Percentiles rank a stretch among this genome's conserved stretches.
phyloP scores from a whole-genome alignment of 2,329 filamentous ascomycete species.

The Cladosporium sp. region DNA sequence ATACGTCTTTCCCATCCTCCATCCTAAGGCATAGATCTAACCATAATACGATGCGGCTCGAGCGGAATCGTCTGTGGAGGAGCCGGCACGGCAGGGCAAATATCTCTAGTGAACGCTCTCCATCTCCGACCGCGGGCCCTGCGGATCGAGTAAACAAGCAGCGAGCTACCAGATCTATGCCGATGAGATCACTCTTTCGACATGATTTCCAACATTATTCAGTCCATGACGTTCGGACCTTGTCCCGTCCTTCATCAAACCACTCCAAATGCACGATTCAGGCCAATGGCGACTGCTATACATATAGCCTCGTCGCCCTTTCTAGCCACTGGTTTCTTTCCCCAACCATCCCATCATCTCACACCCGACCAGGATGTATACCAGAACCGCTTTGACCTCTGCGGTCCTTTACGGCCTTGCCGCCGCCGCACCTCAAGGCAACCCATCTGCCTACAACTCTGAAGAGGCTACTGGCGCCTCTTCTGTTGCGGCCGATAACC shows the following conservation, averaged over 20 bases:
- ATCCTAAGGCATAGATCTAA: too few species aligned
- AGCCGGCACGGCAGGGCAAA: too few species aligned
- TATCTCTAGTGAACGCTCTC: neutral
- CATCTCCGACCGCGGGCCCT: conserved; percentile 10
- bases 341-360: conserved; percentile 1
- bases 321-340: neutral
- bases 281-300: neutral
- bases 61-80: too few species aligned
- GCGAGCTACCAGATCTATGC: too few species aligned
- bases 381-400: conserved; percentile 31
- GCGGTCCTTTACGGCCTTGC: conserved; percentile 32
- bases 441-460: conserved; percentile 12
- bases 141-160: neutral
- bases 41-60: neutral
- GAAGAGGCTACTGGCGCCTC: neutral
- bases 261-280: neutral
- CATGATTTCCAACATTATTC: too few species aligned
- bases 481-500: conserved; percentile 24
- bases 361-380: conserved; percentile 33
- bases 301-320: conserved; percentile 2
- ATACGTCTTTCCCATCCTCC: too few species aligned
- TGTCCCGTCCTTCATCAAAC: conserved; percentile 5
- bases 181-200: conserved; percentile 14
- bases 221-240: conserved; percentile 8
- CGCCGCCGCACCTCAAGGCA: conserved; percentile 29